phyloP scores from a whole-genome alignment of 352 stramenopile species.

The Pythium sukuiense region DNA sequence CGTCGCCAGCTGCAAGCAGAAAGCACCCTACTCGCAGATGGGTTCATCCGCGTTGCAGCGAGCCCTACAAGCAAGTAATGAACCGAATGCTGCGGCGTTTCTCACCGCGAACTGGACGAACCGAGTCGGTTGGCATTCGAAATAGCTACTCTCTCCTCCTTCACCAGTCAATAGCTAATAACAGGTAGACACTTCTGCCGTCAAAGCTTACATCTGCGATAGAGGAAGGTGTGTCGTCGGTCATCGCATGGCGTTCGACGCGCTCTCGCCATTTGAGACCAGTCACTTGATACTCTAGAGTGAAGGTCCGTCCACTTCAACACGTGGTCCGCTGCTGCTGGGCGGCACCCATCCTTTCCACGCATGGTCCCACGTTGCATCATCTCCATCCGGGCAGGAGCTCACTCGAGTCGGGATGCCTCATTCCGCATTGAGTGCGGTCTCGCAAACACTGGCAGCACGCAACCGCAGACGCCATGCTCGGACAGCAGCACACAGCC shows the following conservation, averaged over 20 bases:
- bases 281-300: not conserved
- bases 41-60: not conserved
- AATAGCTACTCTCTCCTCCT: not conserved
- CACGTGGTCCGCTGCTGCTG: conserved; percentile 4
- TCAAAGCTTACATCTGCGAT: not conserved
- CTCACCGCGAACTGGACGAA: not conserved
- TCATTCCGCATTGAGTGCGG: not conserved
- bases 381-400: not conserved
- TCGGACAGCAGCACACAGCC: conserved; percentile 1
- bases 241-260: not conserved
- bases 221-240: not conserved
- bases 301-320: not conserved
- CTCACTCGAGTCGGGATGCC: no score
- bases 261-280: not conserved
- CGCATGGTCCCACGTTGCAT: conserved; percentile 1
- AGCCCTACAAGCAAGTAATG: not conserved
- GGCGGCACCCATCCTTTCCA: conserved; percentile 4
- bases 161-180: not conserved
- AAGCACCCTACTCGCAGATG: not conserved
- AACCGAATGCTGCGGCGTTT: not conserved
- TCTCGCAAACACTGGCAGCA: not conserved
- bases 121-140: not conserved
- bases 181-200: not conserved
- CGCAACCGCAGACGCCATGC: not conserved
- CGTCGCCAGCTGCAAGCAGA: not conserved